Base-by-base conservation (phyloP, 352 stramenopile genomes). In the Phytophthora multivora region DNA sequence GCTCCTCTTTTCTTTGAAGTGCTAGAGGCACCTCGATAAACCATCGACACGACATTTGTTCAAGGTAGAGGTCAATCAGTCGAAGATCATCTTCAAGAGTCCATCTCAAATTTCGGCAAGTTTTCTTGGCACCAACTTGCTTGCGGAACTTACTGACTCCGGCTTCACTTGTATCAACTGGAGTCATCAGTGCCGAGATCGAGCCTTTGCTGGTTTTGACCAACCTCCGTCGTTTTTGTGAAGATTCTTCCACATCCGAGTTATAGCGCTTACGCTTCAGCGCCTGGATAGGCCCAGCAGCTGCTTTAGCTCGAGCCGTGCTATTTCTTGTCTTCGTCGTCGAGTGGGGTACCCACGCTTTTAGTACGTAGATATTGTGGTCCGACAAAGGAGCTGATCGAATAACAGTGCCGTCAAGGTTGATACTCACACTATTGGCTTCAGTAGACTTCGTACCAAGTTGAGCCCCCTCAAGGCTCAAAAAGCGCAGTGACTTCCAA, bases 21-120 rank as follows among this genome's bases (percentile, higher is more conserved):
- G 84, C 80, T 30, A 91, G 31, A 0, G 87, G 87, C 5, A 95
- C 57, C 18, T 93, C 83, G 25, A 95, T 82, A 63, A 90, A 89
- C 84, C 87, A 95, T 26, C 80, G 73, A 16, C 70, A 78, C 2
- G 83, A 89, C 30, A 90, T 66, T 64, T 87, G 79, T 10, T 91
- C 80, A 39, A 95, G 67, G 64, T 92, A 95, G 26, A 79, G 42
- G 43, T 91, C 77, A 58, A 94, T 80, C 31, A 95, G 50, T 28
- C 63, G 61, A n/a, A 80, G 51, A 53, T 95, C 83, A 3, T 89
- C 70, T 42, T 90, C 77, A 46, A 79, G 52, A 3, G 69, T 78
- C 86, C 83, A 92, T 31, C 86, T 89, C 8, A 72, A 71, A 3
- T 77, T 84, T 23, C 82, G 71, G 12, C 77, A 55, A 39, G 70